Conservation (phyloP, 805 yeast genomes). For the Yarrowia bubula region DNA sequence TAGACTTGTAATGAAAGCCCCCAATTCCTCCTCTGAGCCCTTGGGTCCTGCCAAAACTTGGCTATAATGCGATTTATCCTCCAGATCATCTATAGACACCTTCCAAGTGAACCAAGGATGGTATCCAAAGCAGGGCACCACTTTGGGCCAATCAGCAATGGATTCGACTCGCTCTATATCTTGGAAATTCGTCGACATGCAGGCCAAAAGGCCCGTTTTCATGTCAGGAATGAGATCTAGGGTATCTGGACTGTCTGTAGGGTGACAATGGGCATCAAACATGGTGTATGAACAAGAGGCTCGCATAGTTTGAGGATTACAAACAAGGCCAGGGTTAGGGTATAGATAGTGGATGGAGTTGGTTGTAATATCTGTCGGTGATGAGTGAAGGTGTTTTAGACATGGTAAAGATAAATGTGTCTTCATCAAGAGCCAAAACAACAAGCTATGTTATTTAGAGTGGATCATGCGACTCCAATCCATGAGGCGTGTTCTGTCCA, state of each 20-base stretch:
- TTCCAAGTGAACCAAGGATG: slow-evolving; percentile 81
- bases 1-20: slow-evolving; percentile 38
- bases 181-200: slow-evolving; percentile 42
- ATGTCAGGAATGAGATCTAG: slow-evolving; percentile 30
- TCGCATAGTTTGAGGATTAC: neutral
- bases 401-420: no score
- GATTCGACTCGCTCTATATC: slow-evolving; percentile 40
- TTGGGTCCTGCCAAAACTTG: slow-evolving; percentile 55
- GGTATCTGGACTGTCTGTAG: slow-evolving; percentile 38
- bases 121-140: slow-evolving; percentile 50
- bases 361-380: neutral
- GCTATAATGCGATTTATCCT: slow-evolving; percentile 42
- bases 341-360: neutral
- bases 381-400: no score
- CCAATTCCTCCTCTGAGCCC: slow-evolving; percentile 33
- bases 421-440: no score
- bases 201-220: slow-evolving; percentile 33
- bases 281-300: slow-evolving; percentile 19
- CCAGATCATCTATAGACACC: neutral
- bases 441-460: no score
- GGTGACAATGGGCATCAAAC: slow-evolving; percentile 45
- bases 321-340: slow-evolving; percentile 1
- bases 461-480: no score
- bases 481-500: no score
- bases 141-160: slow-evolving; percentile 34